Evolutionary conservation across 805 yeast species (phyloP), one percentile per base, ranked within the genome.

Genomic region (Saccharomycopsis oosterbeekiorum): DNA sequence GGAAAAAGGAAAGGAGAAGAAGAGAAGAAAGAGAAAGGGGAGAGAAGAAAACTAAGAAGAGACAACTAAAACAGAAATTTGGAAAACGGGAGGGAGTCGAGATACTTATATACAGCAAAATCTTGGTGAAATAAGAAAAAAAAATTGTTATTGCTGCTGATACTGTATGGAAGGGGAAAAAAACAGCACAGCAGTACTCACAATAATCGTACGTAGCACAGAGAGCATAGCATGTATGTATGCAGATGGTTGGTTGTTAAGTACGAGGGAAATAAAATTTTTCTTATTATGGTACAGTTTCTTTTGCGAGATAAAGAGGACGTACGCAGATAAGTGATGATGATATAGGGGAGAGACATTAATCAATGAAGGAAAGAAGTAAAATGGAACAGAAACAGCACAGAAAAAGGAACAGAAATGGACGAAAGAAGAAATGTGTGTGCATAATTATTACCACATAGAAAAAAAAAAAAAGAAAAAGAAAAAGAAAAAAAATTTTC

Each of bases 341-440:
- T 47, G 53, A 47, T 47, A 47, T 21, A 21, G 34, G 53, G 53
- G 34, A 26, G 34, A 24, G 29, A 24, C 6, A 47, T 47, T 34
- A 47, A 34, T 47, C 34, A 47, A 47, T 47, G 53, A 47, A 26
- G 53, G 21, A 37, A 37, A 24, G 53, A 47, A 43, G 53, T 21
- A 47, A 47, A 47, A 47, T 24, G 53, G 53, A 47, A 47, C n/a
- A 47, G 21, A 47, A 47, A 12, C 53, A 37, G 53, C 21, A 47
- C 53, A 47, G 53, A 47, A 47, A 47, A 47, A 47, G 53, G 26
- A 47, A 47, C 29, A 5, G 34, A 24, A 47, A 47, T 21, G 17
- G 53, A 47, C 53, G 34, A 47, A 47, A 47, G 53, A 47, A 47
- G 53, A 47, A 47, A 47, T 47, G 53, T 47, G 53, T 47, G 53